Base-by-base conservation (phyloP, 108 stramenopile species). In the Fistulifera solaris region DNA sequence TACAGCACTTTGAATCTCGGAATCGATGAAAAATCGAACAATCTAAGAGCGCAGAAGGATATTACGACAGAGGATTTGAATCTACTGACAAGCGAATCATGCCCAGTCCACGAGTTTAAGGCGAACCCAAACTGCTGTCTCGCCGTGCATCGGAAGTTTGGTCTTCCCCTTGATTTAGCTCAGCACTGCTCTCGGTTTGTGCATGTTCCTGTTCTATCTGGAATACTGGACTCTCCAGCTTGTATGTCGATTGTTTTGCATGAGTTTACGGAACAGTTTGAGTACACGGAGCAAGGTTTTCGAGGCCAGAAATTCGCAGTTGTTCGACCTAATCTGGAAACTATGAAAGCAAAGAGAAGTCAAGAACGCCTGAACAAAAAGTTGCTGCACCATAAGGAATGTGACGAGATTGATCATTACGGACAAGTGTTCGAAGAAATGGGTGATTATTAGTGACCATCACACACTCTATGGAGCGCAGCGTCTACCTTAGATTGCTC, bases 221-320 rank as follows among this genome's bases (percentile, higher is more conserved):
- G 58, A 22, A 65, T 81, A 38, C 38, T 90, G 27, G 83, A 84
- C 49, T 56, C 63, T 12, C 80, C 77, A 58, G 69, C 82, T 13
- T 67, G 66, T 38, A 42, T 85, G 8, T 83, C 83, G 7, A 81
- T 91, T 55, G 63, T 78, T 25, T 56, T 91, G 11, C 83, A 87
- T 74, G 83, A 85, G 52, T 80, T 76, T 45, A 63, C 78, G 26
- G 58, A 70, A 42, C 76, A 70, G 70, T 78, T 78, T 12, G 60
- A 65, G 8, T 78, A 79, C 44, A 24, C 16, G 18, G 69, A 68
- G 59, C 21, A 74, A 55, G 53, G 35, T 18, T 74, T 59, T 52
- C 47, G 64, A 26, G 78, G 78, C 38, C 78, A 79, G 28, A 79
- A 79, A 48, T 79, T 73, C 58, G 49, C 68, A 13, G 71, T 77